Conservation (phyloP, 2,329 filamentous ascomycete species). For the Verticillium isaacii region DNA sequence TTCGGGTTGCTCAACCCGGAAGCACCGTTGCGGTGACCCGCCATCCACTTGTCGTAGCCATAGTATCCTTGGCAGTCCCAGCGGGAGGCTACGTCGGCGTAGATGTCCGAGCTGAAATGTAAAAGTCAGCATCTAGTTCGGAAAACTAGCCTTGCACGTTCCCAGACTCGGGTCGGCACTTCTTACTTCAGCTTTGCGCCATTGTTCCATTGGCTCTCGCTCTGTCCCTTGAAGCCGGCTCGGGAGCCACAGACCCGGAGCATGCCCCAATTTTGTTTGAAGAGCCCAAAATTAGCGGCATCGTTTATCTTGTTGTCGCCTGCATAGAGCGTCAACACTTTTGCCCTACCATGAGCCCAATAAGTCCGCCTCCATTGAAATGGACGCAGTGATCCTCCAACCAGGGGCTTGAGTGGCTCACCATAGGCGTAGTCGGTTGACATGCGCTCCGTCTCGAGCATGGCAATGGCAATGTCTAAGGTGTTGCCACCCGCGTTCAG, state of each 20-base stretch:
- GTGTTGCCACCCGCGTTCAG: conserved; percentile 18
- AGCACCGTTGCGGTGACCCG: conserved; percentile 12
- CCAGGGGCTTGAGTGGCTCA: conserved; percentile 5
- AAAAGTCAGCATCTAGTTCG: background rate
- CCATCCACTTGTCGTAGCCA: conserved; percentile 11
- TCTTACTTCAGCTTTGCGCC: conserved; percentile 21
- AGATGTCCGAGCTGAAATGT: conserved; percentile 7
- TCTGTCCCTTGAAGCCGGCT: conserved; percentile 16
- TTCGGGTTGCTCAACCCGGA: conserved; percentile 10
- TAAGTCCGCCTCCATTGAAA: no score
- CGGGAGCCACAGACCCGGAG: conserved; percentile 18
- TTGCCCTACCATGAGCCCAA: no score
- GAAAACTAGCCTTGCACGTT: background rate
- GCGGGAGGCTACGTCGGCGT: conserved; percentile 10
- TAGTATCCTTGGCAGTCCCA: conserved; percentile 13
- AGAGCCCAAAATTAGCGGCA: conserved; percentile 23
- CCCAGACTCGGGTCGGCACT: background rate
- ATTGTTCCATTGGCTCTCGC: conserved; percentile 15
- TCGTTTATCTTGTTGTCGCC: conserved; percentile 23
- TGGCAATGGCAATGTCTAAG: conserved; percentile 25
- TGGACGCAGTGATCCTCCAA: no score
- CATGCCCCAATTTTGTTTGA: conserved; percentile 26
- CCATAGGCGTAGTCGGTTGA: conserved; percentile 16
- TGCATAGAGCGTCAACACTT: conserved; percentile 6
- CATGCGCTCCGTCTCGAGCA: conserved; percentile 23